These are phyloP conservation scores for Spiromastix sp. DNA, from an alignment of 2,329 filamentous ascomycete genomes.

Conservation along the genomic window DNA sequence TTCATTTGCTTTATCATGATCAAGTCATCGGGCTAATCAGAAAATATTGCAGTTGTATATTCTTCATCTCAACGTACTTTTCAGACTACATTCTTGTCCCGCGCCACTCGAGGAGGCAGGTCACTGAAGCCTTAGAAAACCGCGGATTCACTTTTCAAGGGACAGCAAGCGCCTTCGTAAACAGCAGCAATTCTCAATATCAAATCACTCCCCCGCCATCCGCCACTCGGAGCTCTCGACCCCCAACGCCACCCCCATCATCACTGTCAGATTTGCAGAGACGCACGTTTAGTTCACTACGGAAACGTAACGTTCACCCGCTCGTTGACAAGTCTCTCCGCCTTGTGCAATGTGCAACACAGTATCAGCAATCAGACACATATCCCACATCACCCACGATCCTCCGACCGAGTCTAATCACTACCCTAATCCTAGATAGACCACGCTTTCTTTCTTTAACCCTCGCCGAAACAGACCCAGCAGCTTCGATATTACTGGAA, in stretches of 20 bases:
- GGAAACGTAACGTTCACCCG: conserved; percentile 63
- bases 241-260: conserved; percentile 65
- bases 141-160: conserved; percentile 78
- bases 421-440: conserved; percentile 26
- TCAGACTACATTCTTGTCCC: conserved; percentile 94
- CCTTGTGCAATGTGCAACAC: conserved; percentile 73
- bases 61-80: conserved; percentile 98
- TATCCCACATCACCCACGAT: conserved; percentile 27
- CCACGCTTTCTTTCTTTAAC: conserved; percentile 42
- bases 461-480: conserved; percentile 33
- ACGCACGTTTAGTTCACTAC: conserved; percentile 76
- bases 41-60: conserved; percentile 56
- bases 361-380: conserved; percentile 31
- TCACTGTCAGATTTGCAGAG: conserved; percentile 69
- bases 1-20: background rate
- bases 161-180: conserved; percentile 55
- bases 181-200: conserved; percentile 37
- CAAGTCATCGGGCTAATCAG: conserved; percentile 9
- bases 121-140: conserved; percentile 65
- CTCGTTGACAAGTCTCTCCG: conserved; percentile 58
- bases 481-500: conserved; percentile 37
- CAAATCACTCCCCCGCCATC: conserved; percentile 27
- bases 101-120: conserved; percentile 58
- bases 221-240: conserved; percentile 22
- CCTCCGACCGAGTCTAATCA: conserved; percentile 28